Percentiles rank a stretch among this genome's conserved stretches.
These are phyloP conservation scores for Lepidium aucheri DNA, from an alignment of 345 rosid genomes.

Conservation along the genomic window DNA sequence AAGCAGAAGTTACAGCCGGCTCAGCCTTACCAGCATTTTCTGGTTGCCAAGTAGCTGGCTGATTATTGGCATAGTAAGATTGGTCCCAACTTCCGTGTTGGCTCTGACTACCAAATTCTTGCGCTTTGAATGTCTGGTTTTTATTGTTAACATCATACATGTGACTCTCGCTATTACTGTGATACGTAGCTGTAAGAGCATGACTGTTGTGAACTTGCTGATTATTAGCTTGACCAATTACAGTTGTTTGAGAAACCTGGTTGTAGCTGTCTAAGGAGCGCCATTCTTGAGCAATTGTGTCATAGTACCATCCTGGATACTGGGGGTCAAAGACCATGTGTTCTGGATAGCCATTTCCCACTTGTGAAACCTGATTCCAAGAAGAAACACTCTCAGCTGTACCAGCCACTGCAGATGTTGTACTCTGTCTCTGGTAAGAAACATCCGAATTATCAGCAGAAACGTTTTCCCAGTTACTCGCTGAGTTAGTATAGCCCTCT, in stretches of 20 bases:
- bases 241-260: slow-evolving; percentile 39
- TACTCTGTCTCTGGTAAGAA: slow-evolving; percentile 52
- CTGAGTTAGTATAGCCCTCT: slow-evolving; percentile 25
- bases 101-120: slow-evolving; percentile 33
- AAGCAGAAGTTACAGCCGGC: slow-evolving; percentile 8
- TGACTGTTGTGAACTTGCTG: slow-evolving; percentile 58
- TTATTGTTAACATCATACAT: slow-evolving; percentile 35
- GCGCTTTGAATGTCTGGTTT: slow-evolving; percentile 33
- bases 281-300: slow-evolving; percentile 68
- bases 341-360: slow-evolving; percentile 70
- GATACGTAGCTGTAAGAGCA: slow-evolving; percentile 26
- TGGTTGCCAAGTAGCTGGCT: slow-evolving; percentile 43
- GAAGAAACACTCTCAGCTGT: slow-evolving; percentile 47
- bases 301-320: slow-evolving; percentile 95
- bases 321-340: slow-evolving; percentile 88
- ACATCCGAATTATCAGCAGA: slow-evolving; percentile 41
- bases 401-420: slow-evolving; percentile 47
- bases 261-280: slow-evolving; percentile 58
- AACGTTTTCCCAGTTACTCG: slow-evolving; percentile 35
- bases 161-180: slow-evolving; percentile 27
- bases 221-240: slow-evolving; percentile 32
- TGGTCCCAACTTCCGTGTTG: slow-evolving; percentile 46
- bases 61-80: slow-evolving; percentile 37
- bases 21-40: slow-evolving; percentile 31
- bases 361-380: slow-evolving; percentile 65